These are phyloP conservation scores for Lachancea cidri DNA, from an alignment of 805 yeast genomes.

Conservation along the genomic window DNA sequence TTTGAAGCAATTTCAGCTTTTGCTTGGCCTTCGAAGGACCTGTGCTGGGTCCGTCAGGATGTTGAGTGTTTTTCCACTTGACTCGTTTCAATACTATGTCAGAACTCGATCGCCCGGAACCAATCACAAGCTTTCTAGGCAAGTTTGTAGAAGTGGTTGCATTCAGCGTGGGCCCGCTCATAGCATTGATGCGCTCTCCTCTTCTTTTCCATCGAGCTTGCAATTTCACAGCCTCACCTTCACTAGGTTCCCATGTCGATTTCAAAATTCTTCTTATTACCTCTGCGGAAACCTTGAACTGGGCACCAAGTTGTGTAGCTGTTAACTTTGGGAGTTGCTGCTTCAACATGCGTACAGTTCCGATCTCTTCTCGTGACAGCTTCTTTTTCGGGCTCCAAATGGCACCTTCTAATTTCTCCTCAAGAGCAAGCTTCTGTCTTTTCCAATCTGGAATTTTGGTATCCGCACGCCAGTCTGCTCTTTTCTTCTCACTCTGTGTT, in stretches of 20 bases:
- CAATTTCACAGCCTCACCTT: constrained; percentile 42
- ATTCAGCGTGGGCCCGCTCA: constrained; percentile 9
- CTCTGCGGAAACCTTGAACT: constrained; percentile 72
- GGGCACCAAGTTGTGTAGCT: constrained; percentile 53
- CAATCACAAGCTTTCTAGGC: constrained; percentile 3
- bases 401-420: constrained; percentile 52
- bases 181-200: constrained; percentile 36
- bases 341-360: constrained; percentile 54
- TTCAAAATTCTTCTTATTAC: constrained; percentile 74
- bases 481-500: constrained; percentile 13
- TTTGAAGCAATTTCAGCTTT: constrained; percentile 10
- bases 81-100: constrained; percentile 5
- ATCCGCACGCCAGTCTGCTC: constrained; percentile 38
- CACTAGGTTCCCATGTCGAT: constrained; percentile 68
- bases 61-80: not conserved
- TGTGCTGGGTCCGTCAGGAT: not conserved
- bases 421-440: constrained; percentile 58
- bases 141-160: not conserved
- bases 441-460: constrained; percentile 58
- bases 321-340: constrained; percentile 54
- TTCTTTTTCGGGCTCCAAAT: constrained; percentile 65
- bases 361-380: constrained; percentile 65
- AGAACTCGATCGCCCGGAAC: constrained; percentile 5
- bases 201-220: constrained; percentile 50
- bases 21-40: constrained; percentile 1